These are phyloP conservation scores for Komagataea norvegica DNA, from an alignment of 1,139 yeast genomes.

Conservation along the genomic window DNA sequence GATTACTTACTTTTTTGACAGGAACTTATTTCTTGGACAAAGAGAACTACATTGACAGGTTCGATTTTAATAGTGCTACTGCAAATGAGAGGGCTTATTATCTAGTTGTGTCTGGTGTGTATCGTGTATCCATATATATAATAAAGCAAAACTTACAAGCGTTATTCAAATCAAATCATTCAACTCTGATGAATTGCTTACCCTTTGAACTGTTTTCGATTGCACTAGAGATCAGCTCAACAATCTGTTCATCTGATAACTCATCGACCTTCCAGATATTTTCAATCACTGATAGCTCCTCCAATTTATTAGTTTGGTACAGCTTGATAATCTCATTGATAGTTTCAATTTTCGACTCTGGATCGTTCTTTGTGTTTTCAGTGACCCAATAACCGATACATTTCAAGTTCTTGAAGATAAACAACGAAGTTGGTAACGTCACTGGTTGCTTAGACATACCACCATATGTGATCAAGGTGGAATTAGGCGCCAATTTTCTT, in stretches of 20 bases:
- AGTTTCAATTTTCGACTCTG: conserved; percentile 55
- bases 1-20: too few relatives aligned
- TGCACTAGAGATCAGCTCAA: conserved; percentile 48
- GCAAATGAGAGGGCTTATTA: too few relatives aligned
- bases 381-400: conserved; percentile 95
- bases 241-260: conserved; percentile 46
- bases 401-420: conserved; percentile 83
- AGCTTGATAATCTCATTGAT: conserved; percentile 58
- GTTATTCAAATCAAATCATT: too few relatives aligned
- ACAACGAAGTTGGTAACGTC: conserved; percentile 77
- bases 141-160: too few relatives aligned
- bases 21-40: too few relatives aligned
- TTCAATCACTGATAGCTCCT: conserved; percentile 56
- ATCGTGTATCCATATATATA: too few relatives aligned
- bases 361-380: conserved; percentile 60
- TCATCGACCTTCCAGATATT: conserved; percentile 38
- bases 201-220: conserved; percentile 36
- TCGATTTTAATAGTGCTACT: too few relatives aligned
- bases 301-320: conserved; percentile 56
- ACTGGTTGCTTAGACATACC: conserved; percentile 98
- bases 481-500: conserved; percentile 70
- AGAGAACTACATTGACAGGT: too few relatives aligned
- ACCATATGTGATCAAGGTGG: conserved; percentile 84
- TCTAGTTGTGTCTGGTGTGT: too few relatives aligned
- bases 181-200: conserved; percentile 24